Base-by-base conservation (phyloP, 1,284 basidiomycete genomes). In the Ceratobasidium sp. region DNA sequence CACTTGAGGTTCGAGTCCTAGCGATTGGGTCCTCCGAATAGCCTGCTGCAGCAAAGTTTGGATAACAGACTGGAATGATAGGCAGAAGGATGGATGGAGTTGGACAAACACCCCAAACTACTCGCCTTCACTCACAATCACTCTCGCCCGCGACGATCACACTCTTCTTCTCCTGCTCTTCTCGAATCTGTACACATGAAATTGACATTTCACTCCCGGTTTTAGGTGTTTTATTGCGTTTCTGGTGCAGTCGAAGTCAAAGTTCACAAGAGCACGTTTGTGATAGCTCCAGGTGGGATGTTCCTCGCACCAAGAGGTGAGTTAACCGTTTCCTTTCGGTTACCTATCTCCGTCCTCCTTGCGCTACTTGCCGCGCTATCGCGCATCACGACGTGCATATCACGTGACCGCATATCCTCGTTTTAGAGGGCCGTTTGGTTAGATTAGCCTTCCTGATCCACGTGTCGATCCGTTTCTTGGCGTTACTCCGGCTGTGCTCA, bases 241-340 rank as follows among this genome's bases (percentile, higher is more conserved):
- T 89, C 94, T 83, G 98, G 97, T 13, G 94, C 94, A 0, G 92
- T 99, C 13, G 91, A 92, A 75, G 92, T 97, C 76, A 91, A 89
- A 75, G 88, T 99, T 3, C 92, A 98, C 83, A 87, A 92, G 49
- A 92, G 91, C 5, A 90, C 87, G 68, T 92, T 95, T 81, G 85
- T 94, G 58, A 87, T 99, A 56, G 89, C 92, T 7, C 90, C 92
- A 0, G 95, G 94, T 13, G 96, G 92, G 6, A 92, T 92, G 88
- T 97, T 98, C 83, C 88, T 98, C 81, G 92, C 98, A 31, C 97
- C 97, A 1, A 89, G 95, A 86, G 95, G 95, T 93, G 80, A 80
- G 88, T 83, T 35, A n/a, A 35, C 35, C 23, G 37, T 39, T 64
- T 53, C 23, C 42, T 31, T 35, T 28, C 49, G 53, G 28, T 15